A percentile compares a stretch with the other conserved stretches of the same genome.
Evolutionary conservation across 2,329 filamentous ascomycete species (phyloP).

Genomic region (Elsinoe batatas): DNA sequence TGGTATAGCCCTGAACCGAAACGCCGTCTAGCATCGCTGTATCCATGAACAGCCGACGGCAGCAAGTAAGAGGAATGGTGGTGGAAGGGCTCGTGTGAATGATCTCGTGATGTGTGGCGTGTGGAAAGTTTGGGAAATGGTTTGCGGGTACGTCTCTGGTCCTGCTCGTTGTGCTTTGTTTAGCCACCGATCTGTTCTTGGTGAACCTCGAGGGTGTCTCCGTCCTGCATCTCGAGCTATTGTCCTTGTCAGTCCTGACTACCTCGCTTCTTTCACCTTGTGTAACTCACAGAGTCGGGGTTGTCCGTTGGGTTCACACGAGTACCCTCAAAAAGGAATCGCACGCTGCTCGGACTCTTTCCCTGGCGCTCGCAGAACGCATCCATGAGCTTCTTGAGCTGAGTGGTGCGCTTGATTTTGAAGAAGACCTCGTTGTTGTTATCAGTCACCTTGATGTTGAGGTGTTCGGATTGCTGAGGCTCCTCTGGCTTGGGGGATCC

Average conservation of each 20-base stretch:
- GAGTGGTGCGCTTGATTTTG: conserved; percentile 97
- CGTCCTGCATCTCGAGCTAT: conserved; percentile 93
- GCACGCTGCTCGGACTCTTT: conserved; percentile 72
- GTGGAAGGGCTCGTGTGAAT: background rate
- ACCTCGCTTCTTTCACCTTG: background rate
- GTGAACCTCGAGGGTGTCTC: conserved; percentile 92
- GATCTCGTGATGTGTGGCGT: background rate
- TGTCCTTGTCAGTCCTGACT: background rate
- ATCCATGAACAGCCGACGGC: background rate
- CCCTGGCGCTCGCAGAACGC: conserved; percentile 96
- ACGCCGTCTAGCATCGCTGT: background rate
- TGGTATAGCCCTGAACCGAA: background rate
- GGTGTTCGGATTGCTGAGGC: conserved; percentile 58
- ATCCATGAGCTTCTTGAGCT: conserved; percentile 95
- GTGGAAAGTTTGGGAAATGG: background rate
- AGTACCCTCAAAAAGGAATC: conserved; percentile 93
- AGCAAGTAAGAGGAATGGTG: background rate
- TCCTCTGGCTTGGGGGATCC: conserved; percentile 32
- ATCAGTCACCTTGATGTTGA: conserved; percentile 99
- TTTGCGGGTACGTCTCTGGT: background rate
- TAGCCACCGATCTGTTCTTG: conserved; percentile 91
- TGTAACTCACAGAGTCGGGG: conserved; percentile 69
- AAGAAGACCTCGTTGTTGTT: conserved; percentile 99
- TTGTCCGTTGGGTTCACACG: conserved; percentile 83
- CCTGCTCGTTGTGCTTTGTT: background rate